Evolutionary conservation across 768 basidiomycete genomes (phyloP).

Genomic region (Dictyophora rubrovolvata): DNA sequence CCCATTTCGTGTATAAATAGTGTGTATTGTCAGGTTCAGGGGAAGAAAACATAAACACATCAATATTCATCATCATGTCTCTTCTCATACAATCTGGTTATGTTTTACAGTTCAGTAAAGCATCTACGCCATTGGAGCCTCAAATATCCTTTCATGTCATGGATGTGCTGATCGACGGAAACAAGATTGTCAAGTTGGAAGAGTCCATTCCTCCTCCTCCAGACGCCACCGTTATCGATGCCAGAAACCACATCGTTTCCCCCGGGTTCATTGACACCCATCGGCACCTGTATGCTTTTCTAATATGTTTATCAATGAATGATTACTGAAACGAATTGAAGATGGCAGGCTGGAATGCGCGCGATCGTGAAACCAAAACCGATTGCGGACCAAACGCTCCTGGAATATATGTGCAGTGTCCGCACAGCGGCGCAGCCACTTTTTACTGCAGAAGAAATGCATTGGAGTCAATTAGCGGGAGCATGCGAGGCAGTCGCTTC

Average conservation of each 20-base stretch:
- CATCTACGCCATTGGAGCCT: not conserved
- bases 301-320: not conserved
- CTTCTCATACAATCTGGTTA: not conserved
- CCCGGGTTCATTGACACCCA: constrained; percentile 25
- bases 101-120: not conserved
- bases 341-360: constrained; percentile 20
- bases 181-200: constrained; percentile 18
- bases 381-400: constrained; percentile 20
- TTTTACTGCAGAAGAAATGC: constrained; percentile 20
- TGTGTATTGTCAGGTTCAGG: not conserved
- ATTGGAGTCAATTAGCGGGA: constrained; percentile 21
- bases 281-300: constrained; percentile 14
- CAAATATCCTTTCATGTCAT: not conserved
- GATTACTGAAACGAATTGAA: constrained; percentile 5
- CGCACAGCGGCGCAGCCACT: not conserved
- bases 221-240: constrained; percentile 19
- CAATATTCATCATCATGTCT: not conserved
- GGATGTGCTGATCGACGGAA: constrained; percentile 20
- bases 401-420: constrained; percentile 12
- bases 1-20: not conserved
- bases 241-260: constrained; percentile 19
- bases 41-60: not conserved
- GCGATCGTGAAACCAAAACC: constrained; percentile 12
- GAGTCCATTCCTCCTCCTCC: constrained; percentile 13
- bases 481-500: constrained; percentile 22